A percentile compares a stretch with the other conserved stretches of the same genome.
Conservation (phyloP, 805 yeast genomes). For the Wickerhamomyces xylosicus region DNA sequence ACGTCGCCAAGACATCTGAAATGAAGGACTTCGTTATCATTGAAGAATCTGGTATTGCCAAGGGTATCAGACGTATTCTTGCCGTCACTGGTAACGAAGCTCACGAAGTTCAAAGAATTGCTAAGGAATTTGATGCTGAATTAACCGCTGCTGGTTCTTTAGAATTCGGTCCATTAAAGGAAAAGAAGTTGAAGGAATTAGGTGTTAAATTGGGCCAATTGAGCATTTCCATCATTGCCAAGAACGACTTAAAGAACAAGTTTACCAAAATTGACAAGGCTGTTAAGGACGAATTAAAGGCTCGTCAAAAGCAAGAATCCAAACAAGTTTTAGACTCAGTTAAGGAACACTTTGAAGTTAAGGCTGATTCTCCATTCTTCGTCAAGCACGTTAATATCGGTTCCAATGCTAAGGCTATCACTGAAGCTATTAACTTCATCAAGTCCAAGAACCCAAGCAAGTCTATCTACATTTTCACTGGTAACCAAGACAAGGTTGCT, state of each 20-base stretch:
- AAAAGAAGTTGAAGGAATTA: conserved; percentile 69
- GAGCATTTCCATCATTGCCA: conserved; percentile 71
- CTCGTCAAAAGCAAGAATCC: conserved; percentile 79
- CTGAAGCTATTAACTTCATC: conserved; percentile 82
- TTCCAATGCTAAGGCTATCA: conserved; percentile 86
- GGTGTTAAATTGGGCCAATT: conserved; percentile 80
- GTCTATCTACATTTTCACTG: conserved; percentile 73
- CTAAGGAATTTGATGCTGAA: conserved; percentile 54
- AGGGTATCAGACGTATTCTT: conserved; percentile 96
- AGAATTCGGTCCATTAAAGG: conserved; percentile 70
- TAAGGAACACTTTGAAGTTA: conserved; percentile 49
- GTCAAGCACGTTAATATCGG: conserved; percentile 62
- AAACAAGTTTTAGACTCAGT: conserved; percentile 75
- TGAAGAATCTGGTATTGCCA: conserved; percentile 97
- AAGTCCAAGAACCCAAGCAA: conserved; percentile 68
- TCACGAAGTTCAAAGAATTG: conserved; percentile 78
- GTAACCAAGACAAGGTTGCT: conserved; percentile 68
- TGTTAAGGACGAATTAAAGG: conserved; percentile 80
- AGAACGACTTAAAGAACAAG: conserved; percentile 62
- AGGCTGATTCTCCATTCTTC: conserved; percentile 42
- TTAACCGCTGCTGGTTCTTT: conserved; percentile 50
- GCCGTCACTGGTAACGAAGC: conserved; percentile 94
- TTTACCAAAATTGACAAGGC: conserved; percentile 75
- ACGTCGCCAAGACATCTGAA: conserved; percentile 84
- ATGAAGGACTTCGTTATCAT: conserved; percentile 82